Percentiles rank a stretch among this genome's conserved stretches.
Evolutionary conservation across 192 early-diverging fungal species (phyloP).

Genomic region (Coemansia sp.): DNA sequence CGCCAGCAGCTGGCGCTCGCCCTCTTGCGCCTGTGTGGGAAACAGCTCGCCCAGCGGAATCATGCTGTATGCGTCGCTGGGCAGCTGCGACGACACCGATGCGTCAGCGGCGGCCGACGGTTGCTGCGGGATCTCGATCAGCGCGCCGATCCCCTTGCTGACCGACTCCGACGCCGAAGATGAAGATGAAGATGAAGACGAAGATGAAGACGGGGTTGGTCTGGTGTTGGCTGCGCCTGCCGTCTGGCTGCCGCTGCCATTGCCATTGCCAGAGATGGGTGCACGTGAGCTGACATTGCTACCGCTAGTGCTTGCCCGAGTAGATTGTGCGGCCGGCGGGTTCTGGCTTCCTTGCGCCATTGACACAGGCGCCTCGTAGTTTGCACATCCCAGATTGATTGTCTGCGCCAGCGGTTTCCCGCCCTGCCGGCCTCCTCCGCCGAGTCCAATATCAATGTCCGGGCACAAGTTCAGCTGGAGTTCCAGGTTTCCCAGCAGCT

Average conservation of each 20-base stretch:
- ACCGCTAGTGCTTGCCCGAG: not conserved
- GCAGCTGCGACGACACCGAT: not conserved
- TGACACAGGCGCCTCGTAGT: constrained; percentile 11
- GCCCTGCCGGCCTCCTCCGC: not conserved
- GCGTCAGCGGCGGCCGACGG: not conserved
- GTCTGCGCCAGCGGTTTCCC: constrained; percentile 25
- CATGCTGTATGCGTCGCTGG: not conserved
- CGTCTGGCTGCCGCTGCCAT: not conserved
- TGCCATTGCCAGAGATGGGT: not conserved
- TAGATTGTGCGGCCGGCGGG: constrained; percentile 13
- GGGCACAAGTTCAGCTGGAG: constrained; percentile 39
- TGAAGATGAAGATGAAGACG: not conserved
- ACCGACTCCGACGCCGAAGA: not conserved
- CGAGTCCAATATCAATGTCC: constrained; percentile 4
- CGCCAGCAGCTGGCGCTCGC: not conserved
- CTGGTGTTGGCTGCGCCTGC: not conserved
- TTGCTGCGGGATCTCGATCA: constrained; percentile 1
- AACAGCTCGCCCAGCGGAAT: not conserved
- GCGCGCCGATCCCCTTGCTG: not conserved
- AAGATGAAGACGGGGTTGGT: not conserved
- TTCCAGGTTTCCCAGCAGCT: constrained; percentile 31
- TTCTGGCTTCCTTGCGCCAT: no score
- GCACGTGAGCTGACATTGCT: not conserved
- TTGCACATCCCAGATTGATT: constrained; percentile 40
- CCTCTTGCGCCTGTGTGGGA: not conserved